Evolutionary conservation across 768 basidiomycete species (phyloP), one percentile per base, ranked within the genome.

Genomic region (Nevesoporus exiguus): DNA sequence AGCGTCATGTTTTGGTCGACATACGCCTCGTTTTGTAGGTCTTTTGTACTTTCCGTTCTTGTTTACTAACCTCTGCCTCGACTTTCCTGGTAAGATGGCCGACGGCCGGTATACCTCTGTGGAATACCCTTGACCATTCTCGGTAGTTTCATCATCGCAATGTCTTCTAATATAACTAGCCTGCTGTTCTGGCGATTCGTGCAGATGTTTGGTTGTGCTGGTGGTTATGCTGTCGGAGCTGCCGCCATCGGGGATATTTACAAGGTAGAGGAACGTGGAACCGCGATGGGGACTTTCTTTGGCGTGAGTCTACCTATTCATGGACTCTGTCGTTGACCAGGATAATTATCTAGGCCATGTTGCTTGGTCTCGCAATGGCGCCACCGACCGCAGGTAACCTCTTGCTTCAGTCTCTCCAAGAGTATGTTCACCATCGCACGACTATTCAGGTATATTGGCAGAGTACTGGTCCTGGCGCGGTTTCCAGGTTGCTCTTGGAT

Each of bases 211-310:
- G 88, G 88, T 17, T 74, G 81, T 6, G 78, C 83, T 7, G 79
- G 79, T 11, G 81, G 76, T 3, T 62, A 75, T 65, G 80, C 77
- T n/a, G 75, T 80, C 49, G 88, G 78, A 15, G 76, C 77, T 0
- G 86, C 79, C 2, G 78, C 82, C 6, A 82, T 87, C 25, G 83
- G 82, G 0, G 86, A 88, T 60, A 83, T 88, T 3, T 87, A 86
- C 66, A 77, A 68, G 47, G 62, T 85, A 3, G 86, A 87, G 51
- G 81, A 86, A 56, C 72, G 84, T 25, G 77, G 83, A 9, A 72
- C 76, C 3, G 83, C 81, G 0, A 80, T 86, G 73, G 85, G 84
- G 0, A 66, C 82, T 1, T 84, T 81, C 64, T 75, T 81, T 49
- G 79, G 73, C 1, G 82, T 84, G 45, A 47, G 72, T 66, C 7